Conservation (phyloP, 805 yeast species). For the Myxozyma sirexii region DNA sequence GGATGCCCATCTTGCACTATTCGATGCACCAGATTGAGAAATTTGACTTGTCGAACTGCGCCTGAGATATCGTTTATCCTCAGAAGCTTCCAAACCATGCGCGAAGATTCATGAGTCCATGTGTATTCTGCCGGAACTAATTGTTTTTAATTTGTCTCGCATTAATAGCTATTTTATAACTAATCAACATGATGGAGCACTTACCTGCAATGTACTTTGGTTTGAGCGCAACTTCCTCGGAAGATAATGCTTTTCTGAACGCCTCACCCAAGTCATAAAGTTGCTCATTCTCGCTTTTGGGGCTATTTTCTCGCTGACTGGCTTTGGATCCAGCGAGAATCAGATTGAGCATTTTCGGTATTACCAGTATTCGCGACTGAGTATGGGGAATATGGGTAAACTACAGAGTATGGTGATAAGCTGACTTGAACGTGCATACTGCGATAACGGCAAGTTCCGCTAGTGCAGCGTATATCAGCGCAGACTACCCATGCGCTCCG, state of each 20-base stretch:
- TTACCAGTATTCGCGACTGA: no score
- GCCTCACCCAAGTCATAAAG: neutral
- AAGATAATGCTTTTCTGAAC: neutral
- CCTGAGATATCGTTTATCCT: neutral
- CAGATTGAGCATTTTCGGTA: no score
- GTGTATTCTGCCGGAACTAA: neutral
- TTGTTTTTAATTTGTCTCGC: no score
- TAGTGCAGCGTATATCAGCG: no score
- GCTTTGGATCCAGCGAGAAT: no score
- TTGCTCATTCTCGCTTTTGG: neutral
- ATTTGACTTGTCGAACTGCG: neutral
- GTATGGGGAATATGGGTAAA: no score
- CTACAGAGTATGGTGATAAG: no score
- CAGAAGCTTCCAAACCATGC: neutral
- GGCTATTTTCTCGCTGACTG: no score
- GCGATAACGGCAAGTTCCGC: no score
- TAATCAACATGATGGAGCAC: neutral
- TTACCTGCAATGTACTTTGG: neutral
- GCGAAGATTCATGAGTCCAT: neutral
- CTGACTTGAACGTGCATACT: no score
- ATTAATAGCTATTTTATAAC: no score
- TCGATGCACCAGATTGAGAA: neutral
- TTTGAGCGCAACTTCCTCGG: neutral
- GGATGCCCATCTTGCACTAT: neutral
- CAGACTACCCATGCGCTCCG: no score